Base-by-base conservation (phyloP, 2,329 filamentous ascomycete species). In the Emydomyces testavorans region DNA sequence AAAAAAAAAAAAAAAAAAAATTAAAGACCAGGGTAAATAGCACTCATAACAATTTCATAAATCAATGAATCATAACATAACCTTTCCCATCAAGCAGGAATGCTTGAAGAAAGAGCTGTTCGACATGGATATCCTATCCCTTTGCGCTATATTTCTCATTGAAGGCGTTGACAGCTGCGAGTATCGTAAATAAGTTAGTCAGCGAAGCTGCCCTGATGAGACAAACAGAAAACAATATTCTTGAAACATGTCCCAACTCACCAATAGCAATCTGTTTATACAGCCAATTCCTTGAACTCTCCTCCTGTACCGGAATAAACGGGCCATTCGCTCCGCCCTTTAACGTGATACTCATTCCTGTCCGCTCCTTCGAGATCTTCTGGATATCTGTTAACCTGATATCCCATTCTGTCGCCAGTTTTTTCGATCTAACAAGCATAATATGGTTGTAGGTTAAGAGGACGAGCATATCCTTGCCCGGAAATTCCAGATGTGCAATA, bases 331-430 rank as follows among this genome's bases (percentile, higher is more conserved):
- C 85, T 2, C 89, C 90, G 8, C 89, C 90, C 56, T 94, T 84
- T 55, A 96, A 70, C 39, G 85, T 82, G 53, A 98, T 78, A 56
- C 85, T 89, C 68, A 98, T 80, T 0, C 92, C 93, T 0, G 92
- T 98, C 45, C 92, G 75, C 73, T 98, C 93, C 71, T 96, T 98
- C 38, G 83, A 85, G 55, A 98, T 96, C 0, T 89, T 96, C 72
- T 96, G 89, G 16, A 98, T 80, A 63, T 98, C 92, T 61, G 92
- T 95, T 55, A 98, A 74, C 21, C 87, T 85, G 8, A 96, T 87
- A 60, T 98, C 92, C 92, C 92, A 98, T 67, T 96, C 90, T 15
- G 82, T 89, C 46, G 79, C 82, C 59, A 98, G 73, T 61, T 83
- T 83, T 70, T 88, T 84, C 44, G 85, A 87, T 56, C 88, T 79